Evolutionary conservation across 306 rosid genomes (phyloP).

Genomic region (Vigna reflexopilosa): DNA sequence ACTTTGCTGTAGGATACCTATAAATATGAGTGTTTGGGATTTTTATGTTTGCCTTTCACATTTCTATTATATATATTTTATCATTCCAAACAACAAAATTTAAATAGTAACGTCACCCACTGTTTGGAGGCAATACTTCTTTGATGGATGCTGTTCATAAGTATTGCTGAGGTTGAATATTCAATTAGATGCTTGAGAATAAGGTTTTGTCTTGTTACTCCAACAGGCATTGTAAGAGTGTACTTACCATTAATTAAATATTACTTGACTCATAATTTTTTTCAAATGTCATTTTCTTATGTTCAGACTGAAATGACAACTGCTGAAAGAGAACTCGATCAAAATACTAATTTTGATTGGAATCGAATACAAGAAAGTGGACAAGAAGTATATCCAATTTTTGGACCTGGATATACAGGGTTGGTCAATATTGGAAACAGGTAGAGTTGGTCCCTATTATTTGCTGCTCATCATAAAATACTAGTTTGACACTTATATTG

Average conservation of each 20-base stretch:
- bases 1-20: neutral
- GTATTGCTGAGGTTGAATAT: neutral
- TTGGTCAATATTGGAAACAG: slow-evolving; percentile 96
- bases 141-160: slow-evolving; percentile 1
- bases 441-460: slow-evolving; percentile 48
- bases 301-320: slow-evolving; percentile 98
- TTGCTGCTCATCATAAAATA: slow-evolving; percentile 29
- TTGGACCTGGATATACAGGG: slow-evolving; percentile 96
- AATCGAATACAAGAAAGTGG: slow-evolving; percentile 97
- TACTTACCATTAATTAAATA: slow-evolving; percentile 4
- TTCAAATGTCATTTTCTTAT: slow-evolving; percentile 26
- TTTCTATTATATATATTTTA: neutral
- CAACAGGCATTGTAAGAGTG: neutral
- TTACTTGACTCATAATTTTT: neutral
- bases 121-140: slow-evolving; percentile 6
- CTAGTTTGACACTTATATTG: slow-evolving; percentile 22
- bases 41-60: neutral
- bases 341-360: slow-evolving; percentile 96
- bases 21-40: neutral
- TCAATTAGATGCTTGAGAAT: slow-evolving; percentile 5
- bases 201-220: slow-evolving; percentile 7
- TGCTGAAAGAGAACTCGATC: slow-evolving; percentile 99
- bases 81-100: neutral
- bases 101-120: slow-evolving; percentile 2
- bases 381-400: slow-evolving; percentile 82